These are phyloP conservation scores for Phaeophleospora eucalypticola DNA, from an alignment of 2,329 filamentous ascomycete genomes.

Conservation along the genomic window DNA sequence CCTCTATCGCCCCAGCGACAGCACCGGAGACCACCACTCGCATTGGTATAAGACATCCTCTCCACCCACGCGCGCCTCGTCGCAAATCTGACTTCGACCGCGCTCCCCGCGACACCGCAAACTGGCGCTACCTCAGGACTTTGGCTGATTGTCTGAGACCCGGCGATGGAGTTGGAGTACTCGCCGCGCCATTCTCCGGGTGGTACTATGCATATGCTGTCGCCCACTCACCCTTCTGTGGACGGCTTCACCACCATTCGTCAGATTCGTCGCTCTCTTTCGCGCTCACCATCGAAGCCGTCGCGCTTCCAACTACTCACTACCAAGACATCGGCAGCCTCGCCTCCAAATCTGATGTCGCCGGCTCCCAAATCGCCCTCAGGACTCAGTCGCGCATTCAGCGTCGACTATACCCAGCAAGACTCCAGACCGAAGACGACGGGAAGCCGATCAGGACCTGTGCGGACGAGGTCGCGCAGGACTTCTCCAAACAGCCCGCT, in stretches of 20 bases:
- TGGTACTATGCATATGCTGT: constrained; percentile 80
- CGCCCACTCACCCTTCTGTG: constrained; percentile 63
- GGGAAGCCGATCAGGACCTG: constrained; percentile 22
- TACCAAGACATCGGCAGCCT: constrained; percentile 41
- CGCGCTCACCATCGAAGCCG: constrained; percentile 84
- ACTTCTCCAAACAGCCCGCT: constrained; percentile 77
- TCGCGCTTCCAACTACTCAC: constrained; percentile 62
- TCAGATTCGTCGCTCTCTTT: constrained; percentile 80
- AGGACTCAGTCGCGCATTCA: constrained; percentile 42
- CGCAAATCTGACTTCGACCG: neutral
- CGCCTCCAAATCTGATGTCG: constrained; percentile 33
- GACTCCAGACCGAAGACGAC: constrained; percentile 47
- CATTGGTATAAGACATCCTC: neutral
- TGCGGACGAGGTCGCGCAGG: constrained; percentile 53
- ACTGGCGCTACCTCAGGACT: constrained; percentile 6
- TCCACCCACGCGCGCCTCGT: neutral
- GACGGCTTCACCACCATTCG: constrained; percentile 78
- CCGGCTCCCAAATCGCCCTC: constrained; percentile 37
- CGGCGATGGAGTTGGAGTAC: constrained; percentile 47
- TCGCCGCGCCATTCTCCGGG: constrained; percentile 53
- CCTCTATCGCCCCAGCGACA: neutral
- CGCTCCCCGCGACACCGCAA: constrained; percentile 3
- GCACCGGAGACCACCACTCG: neutral
- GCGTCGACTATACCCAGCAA: constrained; percentile 32
- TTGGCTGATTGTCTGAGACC: constrained; percentile 6